Evolutionary conservation across 768 basidiomycete species (phyloP).

Genomic region (Lentinula aciculospora): DNA sequence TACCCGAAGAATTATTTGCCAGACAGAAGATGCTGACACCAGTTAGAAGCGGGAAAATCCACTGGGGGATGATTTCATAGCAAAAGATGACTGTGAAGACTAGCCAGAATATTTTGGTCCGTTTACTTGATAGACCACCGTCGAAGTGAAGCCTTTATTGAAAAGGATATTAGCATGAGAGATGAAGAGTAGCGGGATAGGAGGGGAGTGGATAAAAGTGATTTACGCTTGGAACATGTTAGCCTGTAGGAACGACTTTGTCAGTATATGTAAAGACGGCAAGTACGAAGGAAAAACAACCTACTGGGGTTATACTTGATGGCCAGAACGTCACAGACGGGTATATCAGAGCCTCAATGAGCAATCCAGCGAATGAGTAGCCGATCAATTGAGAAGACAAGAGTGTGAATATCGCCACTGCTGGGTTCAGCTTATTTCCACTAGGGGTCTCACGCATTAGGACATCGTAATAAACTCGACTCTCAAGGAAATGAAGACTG

Average conservation of each 20-base stretch:
- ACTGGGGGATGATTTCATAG: constrained; percentile 34
- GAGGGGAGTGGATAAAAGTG: background rate
- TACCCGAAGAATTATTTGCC: constrained; percentile 15
- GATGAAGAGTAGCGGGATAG: too few relatives aligned
- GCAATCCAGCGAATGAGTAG: constrained; percentile 23
- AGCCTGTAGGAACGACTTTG: constrained; percentile 7
- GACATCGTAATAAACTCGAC: too few relatives aligned
- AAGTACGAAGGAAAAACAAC: background rate
- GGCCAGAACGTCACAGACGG: constrained; percentile 16
- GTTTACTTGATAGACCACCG: constrained; percentile 28
- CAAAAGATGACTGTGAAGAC: constrained; percentile 26
- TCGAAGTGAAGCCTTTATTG: background rate
- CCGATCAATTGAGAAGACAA: constrained; percentile 22
- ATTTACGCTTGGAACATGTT: constrained; percentile 8
- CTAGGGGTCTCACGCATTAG: too few relatives aligned
- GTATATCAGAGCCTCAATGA: constrained; percentile 18
- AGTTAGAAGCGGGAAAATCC: constrained; percentile 24
- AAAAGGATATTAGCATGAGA: background rate
- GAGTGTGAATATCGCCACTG: constrained; percentile 21
- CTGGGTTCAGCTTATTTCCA: constrained; percentile 21
- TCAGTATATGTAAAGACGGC: background rate
- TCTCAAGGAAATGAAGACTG: constrained; percentile 4
- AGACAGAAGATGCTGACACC: constrained; percentile 27
- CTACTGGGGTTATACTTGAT: constrained; percentile 14
- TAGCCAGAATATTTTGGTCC: constrained; percentile 33